Evolutionary conservation across 164 flowering plant species (phyloP).

Genomic region (Stephania cephalantha): DNA sequence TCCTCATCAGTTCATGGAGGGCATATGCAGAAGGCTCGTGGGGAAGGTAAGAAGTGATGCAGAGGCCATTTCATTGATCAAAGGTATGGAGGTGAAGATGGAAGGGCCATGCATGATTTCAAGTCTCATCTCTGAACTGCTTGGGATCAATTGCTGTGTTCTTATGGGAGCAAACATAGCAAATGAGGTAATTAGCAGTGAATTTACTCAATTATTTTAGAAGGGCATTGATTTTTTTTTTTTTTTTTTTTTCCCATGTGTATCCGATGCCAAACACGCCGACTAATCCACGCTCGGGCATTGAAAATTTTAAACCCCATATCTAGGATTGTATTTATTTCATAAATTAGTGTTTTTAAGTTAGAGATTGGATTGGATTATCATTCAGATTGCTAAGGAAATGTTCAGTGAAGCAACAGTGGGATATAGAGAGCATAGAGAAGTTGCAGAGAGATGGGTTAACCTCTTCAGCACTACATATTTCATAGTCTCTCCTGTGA

Average conservation of each 20-base stretch:
- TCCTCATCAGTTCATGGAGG: constrained; percentile 96
- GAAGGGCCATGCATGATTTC: constrained; percentile 97
- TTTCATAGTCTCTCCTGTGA: constrained; percentile 77
- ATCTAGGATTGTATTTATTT: background rate
- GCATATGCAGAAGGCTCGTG: constrained; percentile 63
- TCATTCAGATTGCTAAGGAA: constrained; percentile 77
- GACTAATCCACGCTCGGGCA: no score
- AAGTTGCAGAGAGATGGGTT: constrained; percentile 81
- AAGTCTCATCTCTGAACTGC: constrained; percentile 52
- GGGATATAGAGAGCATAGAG: constrained; percentile 63
- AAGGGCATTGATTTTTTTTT: background rate
- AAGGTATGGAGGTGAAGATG: constrained; percentile 93
- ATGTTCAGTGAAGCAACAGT: constrained; percentile 96
- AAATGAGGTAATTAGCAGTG: constrained; percentile 50
- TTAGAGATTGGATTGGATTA: constrained; percentile 2
- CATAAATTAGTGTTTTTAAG: background rate
- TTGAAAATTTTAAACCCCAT: background rate
- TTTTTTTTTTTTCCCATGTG: no score
- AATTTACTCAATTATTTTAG: background rate
- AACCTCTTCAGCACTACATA: constrained; percentile 70
- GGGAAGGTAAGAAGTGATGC: constrained; percentile 62
- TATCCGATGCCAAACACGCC: no score
- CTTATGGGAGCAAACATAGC: constrained; percentile 98
- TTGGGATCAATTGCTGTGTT: constrained; percentile 82
- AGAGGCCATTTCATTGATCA: constrained; percentile 78